Percentiles rank a stretch among this genome's conserved stretches.
phyloP scores from a whole-genome alignment of 202 grass and related monocot genomes.

The Alloteropsis angusta region DNA sequence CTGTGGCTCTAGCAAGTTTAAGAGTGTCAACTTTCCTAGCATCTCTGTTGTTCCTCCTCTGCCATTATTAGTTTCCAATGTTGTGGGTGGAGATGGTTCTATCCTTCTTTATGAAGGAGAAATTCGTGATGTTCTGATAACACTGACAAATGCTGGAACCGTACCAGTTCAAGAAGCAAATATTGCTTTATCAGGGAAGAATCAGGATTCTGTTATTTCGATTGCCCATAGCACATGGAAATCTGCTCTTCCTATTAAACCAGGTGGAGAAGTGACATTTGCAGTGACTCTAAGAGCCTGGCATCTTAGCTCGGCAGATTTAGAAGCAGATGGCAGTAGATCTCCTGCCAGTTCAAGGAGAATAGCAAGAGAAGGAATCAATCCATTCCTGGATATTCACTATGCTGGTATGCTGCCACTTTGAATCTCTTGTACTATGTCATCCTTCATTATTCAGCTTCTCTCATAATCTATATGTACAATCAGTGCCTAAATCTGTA shows the following conservation, averaged over 20 bases:
- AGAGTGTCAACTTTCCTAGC: constrained; percentile 66
- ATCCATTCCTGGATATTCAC: constrained; percentile 80
- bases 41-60: constrained; percentile 70
- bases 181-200: constrained; percentile 87
- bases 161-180: constrained; percentile 89
- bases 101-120: constrained; percentile 98
- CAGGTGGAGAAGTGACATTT: constrained; percentile 89
- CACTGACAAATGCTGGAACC: constrained; percentile 87
- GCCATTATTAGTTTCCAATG: constrained; percentile 78
- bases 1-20: constrained; percentile 88
- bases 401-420: constrained; percentile 70
- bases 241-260: constrained; percentile 84
- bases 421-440: constrained; percentile 14
- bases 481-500: background rate
- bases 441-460: constrained; percentile 15
- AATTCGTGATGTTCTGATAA: constrained; percentile 89
- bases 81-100: constrained; percentile 84
- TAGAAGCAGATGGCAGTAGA: constrained; percentile 62
- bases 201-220: constrained; percentile 89
- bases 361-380: constrained; percentile 76
- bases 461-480: constrained; percentile 6
- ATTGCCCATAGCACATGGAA: constrained; percentile 67
- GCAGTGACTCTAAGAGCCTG: constrained; percentile 83
- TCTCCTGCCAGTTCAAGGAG: constrained; percentile 55
- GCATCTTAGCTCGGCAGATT: constrained; percentile 73